phyloP scores from a whole-genome alignment of 495 filamentous ascomycete genomes.

The Parathielavia hyrcaniae region DNA sequence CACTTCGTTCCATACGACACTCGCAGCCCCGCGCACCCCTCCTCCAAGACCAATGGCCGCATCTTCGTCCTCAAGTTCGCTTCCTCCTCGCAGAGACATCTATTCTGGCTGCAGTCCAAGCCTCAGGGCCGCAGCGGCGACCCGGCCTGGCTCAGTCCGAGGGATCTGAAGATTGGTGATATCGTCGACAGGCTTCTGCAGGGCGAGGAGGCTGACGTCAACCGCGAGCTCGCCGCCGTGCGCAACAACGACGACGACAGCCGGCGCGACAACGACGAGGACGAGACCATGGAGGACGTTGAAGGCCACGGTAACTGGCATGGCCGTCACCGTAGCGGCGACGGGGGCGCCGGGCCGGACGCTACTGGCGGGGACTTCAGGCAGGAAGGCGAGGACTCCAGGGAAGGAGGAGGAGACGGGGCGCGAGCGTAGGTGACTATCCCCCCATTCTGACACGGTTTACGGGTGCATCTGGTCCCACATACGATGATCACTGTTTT shows the following conservation, averaged over 20 bases:
- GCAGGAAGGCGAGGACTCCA: conserved; percentile 77
- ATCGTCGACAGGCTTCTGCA: conserved; percentile 78
- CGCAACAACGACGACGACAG: conserved; percentile 57
- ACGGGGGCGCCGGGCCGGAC: conserved; percentile 74
- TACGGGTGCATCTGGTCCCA: conserved; percentile 23
- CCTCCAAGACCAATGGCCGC: conserved; percentile 72
- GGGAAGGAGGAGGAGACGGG: conserved; percentile 91
- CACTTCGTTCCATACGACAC: conserved; percentile 73
- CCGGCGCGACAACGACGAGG: conserved; percentile 55
- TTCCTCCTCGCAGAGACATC: conserved; percentile 82
- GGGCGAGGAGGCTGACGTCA: conserved; percentile 84
- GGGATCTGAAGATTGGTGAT: conserved; percentile 74
- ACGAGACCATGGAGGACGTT: conserved; percentile 80
- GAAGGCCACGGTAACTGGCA: conserved; percentile 56
- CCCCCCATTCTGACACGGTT: conserved; percentile 28
- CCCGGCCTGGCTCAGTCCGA: conserved; percentile 67
- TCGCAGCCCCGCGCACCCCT: conserved; percentile 40
- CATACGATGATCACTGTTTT: background rate
- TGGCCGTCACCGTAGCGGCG: conserved; percentile 54
- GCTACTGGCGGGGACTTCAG: conserved; percentile 85
- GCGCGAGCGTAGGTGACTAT: conserved; percentile 95
- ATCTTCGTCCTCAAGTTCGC: conserved; percentile 91
- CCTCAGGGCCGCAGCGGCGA: conserved; percentile 69
- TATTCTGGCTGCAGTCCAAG: conserved; percentile 95
- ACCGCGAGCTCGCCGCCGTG: conserved; percentile 63